A percentile compares a stretch with the other conserved stretches of the same genome.
phyloP scores from a whole-genome alignment of 805 yeast species.

The Saturnispora bothae region DNA sequence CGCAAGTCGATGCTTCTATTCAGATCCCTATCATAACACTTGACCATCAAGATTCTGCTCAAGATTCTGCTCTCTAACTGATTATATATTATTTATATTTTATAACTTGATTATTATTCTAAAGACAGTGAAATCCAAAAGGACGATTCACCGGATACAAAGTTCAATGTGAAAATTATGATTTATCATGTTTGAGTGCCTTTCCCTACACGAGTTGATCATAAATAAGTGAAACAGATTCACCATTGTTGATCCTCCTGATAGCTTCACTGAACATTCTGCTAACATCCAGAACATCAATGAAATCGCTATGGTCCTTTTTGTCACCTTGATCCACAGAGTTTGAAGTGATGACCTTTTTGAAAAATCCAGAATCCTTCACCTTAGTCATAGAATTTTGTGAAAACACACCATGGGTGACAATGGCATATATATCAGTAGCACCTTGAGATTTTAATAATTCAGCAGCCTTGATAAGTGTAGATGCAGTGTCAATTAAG shows the following conservation, averaged over 20 bases:
- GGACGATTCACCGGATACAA: too few relatives aligned
- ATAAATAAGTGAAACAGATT: slow-evolving; percentile 85
- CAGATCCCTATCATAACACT: neutral
- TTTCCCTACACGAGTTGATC: slow-evolving; percentile 57
- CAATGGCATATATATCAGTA: slow-evolving; percentile 68
- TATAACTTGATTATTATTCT: too few relatives aligned
- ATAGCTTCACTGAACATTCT: slow-evolving; percentile 89
- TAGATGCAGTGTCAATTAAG: slow-evolving; percentile 84
- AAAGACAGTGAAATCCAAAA: too few relatives aligned
- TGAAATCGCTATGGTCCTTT: slow-evolving; percentile 41
- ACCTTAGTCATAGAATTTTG: slow-evolving; percentile 82
- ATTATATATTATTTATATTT: too few relatives aligned
- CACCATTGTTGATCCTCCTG: slow-evolving; percentile 94
- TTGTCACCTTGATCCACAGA: slow-evolving; percentile 71
- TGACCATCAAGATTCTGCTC: neutral
- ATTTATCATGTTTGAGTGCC: too few relatives aligned
- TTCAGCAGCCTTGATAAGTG: slow-evolving; percentile 87
- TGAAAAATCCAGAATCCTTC: slow-evolving; percentile 50
- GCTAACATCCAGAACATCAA: slow-evolving; percentile 77
- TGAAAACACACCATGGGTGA: slow-evolving; percentile 87
- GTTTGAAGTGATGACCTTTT: slow-evolving; percentile 80
- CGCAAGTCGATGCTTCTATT: neutral
- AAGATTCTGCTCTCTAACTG: too few relatives aligned
- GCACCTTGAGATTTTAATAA: slow-evolving; percentile 92
- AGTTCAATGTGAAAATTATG: too few relatives aligned